Percentiles rank a stretch among this genome's conserved stretches.
These are phyloP conservation scores for Trichothecium roseum DNA, from an alignment of 2,329 filamentous ascomycete genomes.

Conservation along the genomic window DNA sequence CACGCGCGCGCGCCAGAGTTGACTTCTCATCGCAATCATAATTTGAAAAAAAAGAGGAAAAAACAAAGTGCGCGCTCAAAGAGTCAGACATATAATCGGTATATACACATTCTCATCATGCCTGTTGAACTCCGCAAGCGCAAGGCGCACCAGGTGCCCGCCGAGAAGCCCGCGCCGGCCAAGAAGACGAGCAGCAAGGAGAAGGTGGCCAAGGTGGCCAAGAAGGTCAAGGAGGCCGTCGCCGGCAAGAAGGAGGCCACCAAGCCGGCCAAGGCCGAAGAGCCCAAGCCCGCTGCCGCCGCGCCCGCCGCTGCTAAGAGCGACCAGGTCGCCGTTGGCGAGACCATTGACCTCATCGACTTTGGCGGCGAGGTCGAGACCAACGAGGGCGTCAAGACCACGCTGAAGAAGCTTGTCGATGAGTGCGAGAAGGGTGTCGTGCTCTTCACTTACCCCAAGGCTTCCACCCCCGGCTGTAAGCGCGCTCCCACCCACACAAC, in stretches of 20 bases:
- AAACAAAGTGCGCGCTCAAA: too few species aligned
- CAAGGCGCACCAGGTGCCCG: constrained; percentile 41
- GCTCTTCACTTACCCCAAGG: constrained; percentile 91
- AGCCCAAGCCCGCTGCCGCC: constrained; percentile 13
- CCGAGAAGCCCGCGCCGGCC: constrained; percentile 32
- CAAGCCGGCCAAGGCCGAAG: constrained; percentile 19
- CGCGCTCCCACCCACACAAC: constrained; percentile 4
- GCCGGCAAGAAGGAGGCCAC: constrained; percentile 26
- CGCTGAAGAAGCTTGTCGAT: constrained; percentile 69
- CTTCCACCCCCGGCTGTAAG: constrained; percentile 90
- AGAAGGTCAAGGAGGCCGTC: constrained; percentile 14
- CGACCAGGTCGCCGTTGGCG: constrained; percentile 39
- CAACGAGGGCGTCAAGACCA: constrained; percentile 72
- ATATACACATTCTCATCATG: too few species aligned
- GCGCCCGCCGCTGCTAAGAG: constrained; percentile 5
- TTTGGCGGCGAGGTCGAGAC: constrained; percentile 70
- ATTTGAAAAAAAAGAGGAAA: too few species aligned
- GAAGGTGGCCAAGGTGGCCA: constrained; percentile 21
- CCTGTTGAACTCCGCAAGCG: constrained; percentile 51
- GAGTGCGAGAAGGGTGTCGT: constrained; percentile 80
- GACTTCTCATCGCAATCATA: too few species aligned
- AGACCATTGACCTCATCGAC: constrained; percentile 43
- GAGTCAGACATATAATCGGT: too few species aligned
- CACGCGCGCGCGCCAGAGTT: too few species aligned
- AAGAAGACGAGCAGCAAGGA: constrained; percentile 23